phyloP scores from a whole-genome alignment of 2,329 filamentous ascomycete species.

The Paecilomyces dactylethromorphus region DNA sequence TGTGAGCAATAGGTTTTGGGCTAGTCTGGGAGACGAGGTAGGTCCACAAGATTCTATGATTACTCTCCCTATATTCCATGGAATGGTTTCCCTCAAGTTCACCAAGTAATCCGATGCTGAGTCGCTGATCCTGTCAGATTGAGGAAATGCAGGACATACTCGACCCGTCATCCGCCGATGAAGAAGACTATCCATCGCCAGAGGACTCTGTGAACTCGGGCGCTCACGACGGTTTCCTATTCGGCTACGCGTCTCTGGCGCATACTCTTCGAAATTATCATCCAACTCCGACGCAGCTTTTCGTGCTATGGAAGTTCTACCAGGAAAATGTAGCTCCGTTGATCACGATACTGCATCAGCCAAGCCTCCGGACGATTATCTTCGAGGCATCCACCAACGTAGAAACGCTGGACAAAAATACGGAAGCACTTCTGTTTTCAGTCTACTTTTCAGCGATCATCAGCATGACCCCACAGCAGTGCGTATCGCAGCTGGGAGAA shows the following conservation, averaged over 20 bases:
- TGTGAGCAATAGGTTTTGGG: conserved; percentile 58
- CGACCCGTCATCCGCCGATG: conserved; percentile 51
- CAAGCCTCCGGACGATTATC: conserved; percentile 47
- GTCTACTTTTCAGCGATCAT: conserved; percentile 54
- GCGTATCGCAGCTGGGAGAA: conserved; percentile 42
- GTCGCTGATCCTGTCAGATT: conserved; percentile 33
- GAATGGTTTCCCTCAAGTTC: background rate
- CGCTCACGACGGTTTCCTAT: conserved; percentile 54
- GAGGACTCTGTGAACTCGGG: conserved; percentile 28
- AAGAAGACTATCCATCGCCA: conserved; percentile 47
- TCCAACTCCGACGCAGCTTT: conserved; percentile 45
- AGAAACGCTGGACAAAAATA: conserved; percentile 45
- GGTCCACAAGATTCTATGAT: conserved; percentile 3
- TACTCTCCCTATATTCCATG: background rate
- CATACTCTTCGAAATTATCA: conserved; percentile 53
- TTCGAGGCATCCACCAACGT: conserved; percentile 45
- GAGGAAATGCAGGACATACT: conserved; percentile 58
- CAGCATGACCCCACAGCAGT: conserved; percentile 36
- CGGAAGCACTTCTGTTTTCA: conserved; percentile 54
- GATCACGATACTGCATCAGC: conserved; percentile 54
- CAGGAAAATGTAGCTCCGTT: conserved; percentile 57
- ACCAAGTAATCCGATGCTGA: background rate
- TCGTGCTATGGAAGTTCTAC: conserved; percentile 51
- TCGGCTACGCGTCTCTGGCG: conserved; percentile 52
- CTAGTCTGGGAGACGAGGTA: conserved; percentile 55